phyloP scores from a whole-genome alignment of 768 basidiomycete genomes.

The Leccinum longicurvipes region DNA sequence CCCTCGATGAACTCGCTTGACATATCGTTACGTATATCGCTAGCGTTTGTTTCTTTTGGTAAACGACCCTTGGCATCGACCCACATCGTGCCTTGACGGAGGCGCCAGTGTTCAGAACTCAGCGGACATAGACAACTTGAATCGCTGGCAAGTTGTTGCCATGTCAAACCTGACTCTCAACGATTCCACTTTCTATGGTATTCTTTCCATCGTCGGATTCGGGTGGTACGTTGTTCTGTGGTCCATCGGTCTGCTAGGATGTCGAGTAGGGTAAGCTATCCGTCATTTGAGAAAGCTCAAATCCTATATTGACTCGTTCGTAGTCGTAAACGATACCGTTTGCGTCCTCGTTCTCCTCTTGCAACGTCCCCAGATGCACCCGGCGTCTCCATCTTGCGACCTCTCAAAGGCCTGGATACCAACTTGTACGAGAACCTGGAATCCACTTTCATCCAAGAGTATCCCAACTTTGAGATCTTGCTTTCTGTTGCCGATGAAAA shows the following conservation, averaged over 20 bases:
- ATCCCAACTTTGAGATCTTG: conserved; percentile 87
- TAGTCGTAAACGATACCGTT: conserved; percentile 76
- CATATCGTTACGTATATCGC: conserved; percentile 13
- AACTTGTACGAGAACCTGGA: conserved; percentile 97
- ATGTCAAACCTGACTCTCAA: conserved; percentile 16
- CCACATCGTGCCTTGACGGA: not conserved
- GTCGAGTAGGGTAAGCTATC: conserved; percentile 60
- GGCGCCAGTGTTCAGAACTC: not conserved
- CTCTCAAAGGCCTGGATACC: conserved; percentile 90
- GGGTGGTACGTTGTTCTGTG: conserved; percentile 64
- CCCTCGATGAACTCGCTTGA: conserved; percentile 36
- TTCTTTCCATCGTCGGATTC: conserved; percentile 40
- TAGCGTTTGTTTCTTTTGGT: not conserved
- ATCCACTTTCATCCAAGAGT: conserved; percentile 88
- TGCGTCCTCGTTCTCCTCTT: conserved; percentile 60
- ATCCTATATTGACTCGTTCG: not conserved
- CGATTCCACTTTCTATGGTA: conserved; percentile 4
- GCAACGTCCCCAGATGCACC: conserved; percentile 57
- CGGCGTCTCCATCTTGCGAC: conserved; percentile 92
- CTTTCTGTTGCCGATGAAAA: conserved; percentile 85
- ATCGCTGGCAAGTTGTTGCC: not conserved
- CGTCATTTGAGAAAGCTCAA: not conserved
- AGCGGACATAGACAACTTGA: not conserved
- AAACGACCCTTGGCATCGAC: not conserved
- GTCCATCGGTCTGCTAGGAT: conserved; percentile 65